These are phyloP conservation scores for Myrica gale DNA, from an alignment of 306 rosid species.

Conservation along the genomic window DNA sequence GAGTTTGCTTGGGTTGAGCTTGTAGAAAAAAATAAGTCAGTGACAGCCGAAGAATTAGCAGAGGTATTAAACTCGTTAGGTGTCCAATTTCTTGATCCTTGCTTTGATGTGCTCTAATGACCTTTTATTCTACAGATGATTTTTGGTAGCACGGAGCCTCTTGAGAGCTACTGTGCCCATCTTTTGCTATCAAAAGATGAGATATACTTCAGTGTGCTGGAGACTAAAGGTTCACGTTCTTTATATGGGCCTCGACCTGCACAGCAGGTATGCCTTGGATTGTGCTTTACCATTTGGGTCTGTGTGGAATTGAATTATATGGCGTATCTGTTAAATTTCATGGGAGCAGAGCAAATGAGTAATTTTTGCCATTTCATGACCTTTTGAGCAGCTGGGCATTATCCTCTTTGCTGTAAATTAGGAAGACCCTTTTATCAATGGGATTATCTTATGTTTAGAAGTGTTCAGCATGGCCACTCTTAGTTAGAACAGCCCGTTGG, in stretches of 20 bases:
- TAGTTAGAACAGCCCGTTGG: background rate
- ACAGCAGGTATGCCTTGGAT: conserved; percentile 57
- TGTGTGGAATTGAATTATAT: background rate
- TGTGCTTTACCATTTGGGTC: conserved; percentile 1
- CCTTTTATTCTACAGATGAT: conserved; percentile 65
- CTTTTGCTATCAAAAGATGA: conserved; percentile 83
- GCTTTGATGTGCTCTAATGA: conserved; percentile 29
- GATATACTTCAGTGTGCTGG: conserved; percentile 74
- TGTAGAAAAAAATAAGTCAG: conserved; percentile 73
- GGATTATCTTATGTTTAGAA: background rate
- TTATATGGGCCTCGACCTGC: conserved; percentile 82
- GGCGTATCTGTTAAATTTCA: background rate
- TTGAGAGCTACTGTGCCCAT: conserved; percentile 91
- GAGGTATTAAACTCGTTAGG: conserved; percentile 53
- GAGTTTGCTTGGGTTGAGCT: conserved; percentile 98
- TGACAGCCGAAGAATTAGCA: conserved; percentile 79
- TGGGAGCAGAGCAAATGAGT: background rate
- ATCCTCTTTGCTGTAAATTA: background rate
- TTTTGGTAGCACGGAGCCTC: conserved; percentile 78
- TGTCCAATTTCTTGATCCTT: conserved; percentile 17
- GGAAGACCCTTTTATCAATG: background rate
- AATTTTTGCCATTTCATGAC: background rate
- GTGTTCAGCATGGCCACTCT: background rate
- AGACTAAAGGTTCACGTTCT: conserved; percentile 68
- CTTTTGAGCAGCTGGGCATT: conserved; percentile 1